phyloP scores from a whole-genome alignment of 164 flowering plant species.

The Houttuynia cordata region DNA sequence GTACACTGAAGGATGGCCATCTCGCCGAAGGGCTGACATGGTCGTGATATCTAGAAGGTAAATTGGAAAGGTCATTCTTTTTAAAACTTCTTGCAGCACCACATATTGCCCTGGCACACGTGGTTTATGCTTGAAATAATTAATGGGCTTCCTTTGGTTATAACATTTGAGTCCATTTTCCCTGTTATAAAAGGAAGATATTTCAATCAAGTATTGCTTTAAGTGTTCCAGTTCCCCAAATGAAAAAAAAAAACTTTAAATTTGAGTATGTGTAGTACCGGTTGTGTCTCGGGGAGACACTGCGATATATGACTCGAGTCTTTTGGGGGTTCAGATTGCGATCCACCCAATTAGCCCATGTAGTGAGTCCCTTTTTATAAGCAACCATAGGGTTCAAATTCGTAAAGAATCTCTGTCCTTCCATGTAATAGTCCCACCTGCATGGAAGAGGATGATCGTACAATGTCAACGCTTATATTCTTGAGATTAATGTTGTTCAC shows the following conservation, averaged over 20 bases:
- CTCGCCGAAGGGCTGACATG: conserved; percentile 57
- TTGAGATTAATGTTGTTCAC: not conserved
- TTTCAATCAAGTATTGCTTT: not conserved
- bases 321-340: conserved; percentile 47
- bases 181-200: conserved; percentile 15
- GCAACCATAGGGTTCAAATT: conserved; percentile 72
- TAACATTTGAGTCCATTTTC: conserved; percentile 76
- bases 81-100: conserved; percentile 45
- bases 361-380: conserved; percentile 59
- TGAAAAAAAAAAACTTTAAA: too few species aligned
- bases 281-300: conserved; percentile 80
- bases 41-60: conserved; percentile 58
- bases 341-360: conserved; percentile 91
- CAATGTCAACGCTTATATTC: not conserved
- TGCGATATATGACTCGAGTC: conserved; percentile 59
- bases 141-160: conserved; percentile 53
- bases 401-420: conserved; percentile 30
- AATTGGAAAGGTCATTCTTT: conserved; percentile 64
- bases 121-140: conserved; percentile 25
- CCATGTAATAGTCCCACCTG: conserved; percentile 82
- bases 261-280: conserved; percentile 26
- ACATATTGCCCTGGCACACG: conserved; percentile 36
- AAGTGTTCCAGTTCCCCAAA: too few species aligned
- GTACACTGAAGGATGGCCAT: conserved; percentile 82
- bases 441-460: not conserved